Base-by-base conservation (phyloP, 2,329 filamentous ascomycete species). In the Pestalotiopsis sp. region DNA sequence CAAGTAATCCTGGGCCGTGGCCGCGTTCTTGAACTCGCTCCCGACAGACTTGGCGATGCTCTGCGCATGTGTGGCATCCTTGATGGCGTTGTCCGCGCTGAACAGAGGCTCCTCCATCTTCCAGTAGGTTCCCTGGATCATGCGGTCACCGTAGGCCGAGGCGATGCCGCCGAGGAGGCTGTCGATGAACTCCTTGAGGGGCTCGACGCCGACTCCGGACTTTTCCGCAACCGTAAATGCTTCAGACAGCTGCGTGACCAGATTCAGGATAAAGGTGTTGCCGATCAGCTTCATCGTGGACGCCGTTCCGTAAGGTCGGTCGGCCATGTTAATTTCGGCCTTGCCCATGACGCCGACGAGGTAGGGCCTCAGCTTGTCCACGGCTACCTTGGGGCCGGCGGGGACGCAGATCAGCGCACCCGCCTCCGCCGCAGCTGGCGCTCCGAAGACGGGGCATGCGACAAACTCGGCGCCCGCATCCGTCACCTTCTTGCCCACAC, bases 211-310 rank as follows among this genome's bases (percentile, higher is more conserved):
- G 2, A 97, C 82, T 0, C 94, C 94, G 0, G 88, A 86, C 80
- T 95, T 95, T 80, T 97, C 94, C 4, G 94, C 94, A 5, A 94
- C 81, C 1, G 92, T 89, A 76, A 95, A 88, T 5, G 91, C 92
- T 82, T 97, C 94, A 1, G 92, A 90, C 4, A 97, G 83, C 65
- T 93, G 87, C 76, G 94, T 91, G 27, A 95, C 88, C 87, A 95
- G 95, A 82, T 93, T 92, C 56, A 97, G 78, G 74, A 97, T 87
- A 78, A 97, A 95, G 0, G 92, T 93, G 80, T 97, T 97, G 68
- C 95, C 94, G 11, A 97, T 86, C 23, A 97, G 84, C 81, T 97
- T 96, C 62, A 97, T 84, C 61, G 89, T 87, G 1, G 90, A 87
- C 4, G 94, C 90, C 66, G 89, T 89, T 64, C 75, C 74, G 64